phyloP scores from a whole-genome alignment of 2,329 filamentous ascomycete species.

The Lasiodiplodia theobromae region DNA sequence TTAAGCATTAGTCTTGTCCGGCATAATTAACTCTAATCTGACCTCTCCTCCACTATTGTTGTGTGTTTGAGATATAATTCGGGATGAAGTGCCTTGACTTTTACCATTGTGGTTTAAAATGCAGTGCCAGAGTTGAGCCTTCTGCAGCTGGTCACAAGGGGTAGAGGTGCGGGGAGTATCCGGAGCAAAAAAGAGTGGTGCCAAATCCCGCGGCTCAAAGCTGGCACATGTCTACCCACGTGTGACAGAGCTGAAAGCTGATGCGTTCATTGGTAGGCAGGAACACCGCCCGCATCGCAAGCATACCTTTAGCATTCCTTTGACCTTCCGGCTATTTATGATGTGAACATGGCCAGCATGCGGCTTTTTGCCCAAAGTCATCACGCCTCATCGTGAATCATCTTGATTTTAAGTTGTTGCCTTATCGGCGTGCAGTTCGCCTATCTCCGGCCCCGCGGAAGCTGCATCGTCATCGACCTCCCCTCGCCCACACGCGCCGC shows the following conservation, averaged over 20 bases:
- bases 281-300: not conserved
- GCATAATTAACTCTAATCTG: slow-evolving; percentile 13
- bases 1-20: slow-evolving; percentile 3
- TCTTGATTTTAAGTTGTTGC: not conserved
- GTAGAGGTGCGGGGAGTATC: not conserved
- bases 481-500: slow-evolving; percentile 23
- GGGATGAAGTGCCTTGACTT: not conserved
- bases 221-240: slow-evolving; percentile 25
- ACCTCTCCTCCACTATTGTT: not conserved
- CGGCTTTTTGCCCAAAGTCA: not conserved
- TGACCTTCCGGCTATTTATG: not conserved
- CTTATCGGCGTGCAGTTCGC: slow-evolving; percentile 3
- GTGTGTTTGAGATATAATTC: not conserved
- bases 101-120: not conserved
- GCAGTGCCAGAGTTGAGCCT: not conserved
- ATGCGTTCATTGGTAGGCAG: slow-evolving; percentile 1
- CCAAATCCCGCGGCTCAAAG: slow-evolving; percentile 14
- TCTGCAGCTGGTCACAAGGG: slow-evolving; percentile 1
- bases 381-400: slow-evolving; percentile 12
- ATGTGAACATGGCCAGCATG: not conserved
- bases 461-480: slow-evolving; percentile 24
- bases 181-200: not conserved
- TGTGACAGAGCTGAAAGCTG: slow-evolving; percentile 18
- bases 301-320: not conserved
- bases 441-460: slow-evolving; percentile 23